Conservation (phyloP, 164 flowering plant species). For the Euptelea pleiosperma region DNA sequence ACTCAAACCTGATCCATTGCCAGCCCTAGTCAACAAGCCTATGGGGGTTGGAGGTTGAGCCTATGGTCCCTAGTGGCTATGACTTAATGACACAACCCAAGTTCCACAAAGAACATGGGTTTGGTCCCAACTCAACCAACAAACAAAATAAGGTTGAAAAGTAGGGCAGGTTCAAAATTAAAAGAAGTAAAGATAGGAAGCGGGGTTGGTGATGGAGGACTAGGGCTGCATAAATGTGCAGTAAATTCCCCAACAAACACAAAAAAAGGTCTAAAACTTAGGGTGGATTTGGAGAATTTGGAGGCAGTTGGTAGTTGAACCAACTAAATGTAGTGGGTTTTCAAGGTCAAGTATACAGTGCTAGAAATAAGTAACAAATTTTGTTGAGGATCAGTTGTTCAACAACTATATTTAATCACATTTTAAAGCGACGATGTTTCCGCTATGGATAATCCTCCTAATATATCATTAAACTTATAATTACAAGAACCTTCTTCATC, state of each 20-base stretch:
- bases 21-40: not conserved
- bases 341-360: slow-evolving; percentile 9
- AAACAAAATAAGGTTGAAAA: not conserved
- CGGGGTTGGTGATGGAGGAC: not conserved
- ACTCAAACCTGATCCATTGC: too few species aligned
- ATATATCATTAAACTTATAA: too few species aligned
- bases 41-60: not conserved
- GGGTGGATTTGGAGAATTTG: not conserved
- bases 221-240: not conserved
- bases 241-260: not conserved
- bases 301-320: slow-evolving; percentile 5
- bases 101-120: slow-evolving; percentile 1
- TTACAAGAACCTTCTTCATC: too few species aligned
- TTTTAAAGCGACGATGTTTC: too few species aligned
- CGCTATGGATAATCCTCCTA: too few species aligned
- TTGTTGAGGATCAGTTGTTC: too few species aligned
- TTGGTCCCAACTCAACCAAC: slow-evolving; percentile 12
- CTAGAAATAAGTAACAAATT: not conserved
- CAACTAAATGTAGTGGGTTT: not conserved
- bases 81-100: not conserved
- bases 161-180: not conserved
- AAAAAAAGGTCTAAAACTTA: not conserved
- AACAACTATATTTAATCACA: too few species aligned
- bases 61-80: not conserved
- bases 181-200: not conserved